Percentiles rank a stretch among this genome's conserved stretches.
Evolutionary conservation across 129 eudicot species (phyloP).

Genomic region (Artemisia argyi): DNA sequence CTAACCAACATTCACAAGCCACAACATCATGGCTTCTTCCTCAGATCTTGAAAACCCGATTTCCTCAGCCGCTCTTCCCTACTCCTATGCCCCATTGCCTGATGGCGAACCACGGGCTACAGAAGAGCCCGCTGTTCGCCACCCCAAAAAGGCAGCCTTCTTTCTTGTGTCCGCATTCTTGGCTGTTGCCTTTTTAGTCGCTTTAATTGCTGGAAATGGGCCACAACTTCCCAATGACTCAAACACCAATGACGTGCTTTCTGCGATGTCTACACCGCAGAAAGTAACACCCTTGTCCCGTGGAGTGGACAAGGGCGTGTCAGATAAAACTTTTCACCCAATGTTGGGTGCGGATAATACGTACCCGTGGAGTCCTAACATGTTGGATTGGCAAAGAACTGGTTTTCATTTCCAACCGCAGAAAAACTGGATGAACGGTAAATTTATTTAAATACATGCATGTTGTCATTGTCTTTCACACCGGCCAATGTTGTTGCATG

Average conservation of each 20-base stretch:
- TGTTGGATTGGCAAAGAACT: constrained; percentile 66
- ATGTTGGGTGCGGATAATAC: constrained; percentile 33
- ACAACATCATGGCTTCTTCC: constrained; percentile 28
- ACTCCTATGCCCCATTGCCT: constrained; percentile 36
- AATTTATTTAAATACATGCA: not conserved
- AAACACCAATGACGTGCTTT: not conserved
- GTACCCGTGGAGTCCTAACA: constrained; percentile 47
- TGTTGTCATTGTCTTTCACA: not conserved
- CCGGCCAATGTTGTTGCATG: not conserved
- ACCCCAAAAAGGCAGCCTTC: constrained; percentile 21
- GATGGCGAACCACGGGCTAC: constrained; percentile 25
- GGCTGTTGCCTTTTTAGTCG: constrained; percentile 27
- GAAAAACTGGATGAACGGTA: constrained; percentile 81
- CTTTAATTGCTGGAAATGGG: constrained; percentile 15
- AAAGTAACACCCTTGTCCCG: constrained; percentile 32
- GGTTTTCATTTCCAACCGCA: constrained; percentile 65
- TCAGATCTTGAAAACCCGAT: constrained; percentile 37
- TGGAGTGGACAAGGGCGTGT: constrained; percentile 58
- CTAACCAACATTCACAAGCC: constrained; percentile 10
- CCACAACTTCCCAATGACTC: not conserved
- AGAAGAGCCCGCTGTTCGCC: constrained; percentile 7
- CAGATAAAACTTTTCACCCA: constrained; percentile 46
- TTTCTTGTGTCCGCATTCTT: constrained; percentile 27
- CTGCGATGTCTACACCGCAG: not conserved
- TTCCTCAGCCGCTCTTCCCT: constrained; percentile 24